A percentile compares a stretch with the other conserved stretches of the same genome.
These are phyloP conservation scores for Myxozyma neotropica DNA, from an alignment of 805 yeast species.

Conservation along the genomic window DNA sequence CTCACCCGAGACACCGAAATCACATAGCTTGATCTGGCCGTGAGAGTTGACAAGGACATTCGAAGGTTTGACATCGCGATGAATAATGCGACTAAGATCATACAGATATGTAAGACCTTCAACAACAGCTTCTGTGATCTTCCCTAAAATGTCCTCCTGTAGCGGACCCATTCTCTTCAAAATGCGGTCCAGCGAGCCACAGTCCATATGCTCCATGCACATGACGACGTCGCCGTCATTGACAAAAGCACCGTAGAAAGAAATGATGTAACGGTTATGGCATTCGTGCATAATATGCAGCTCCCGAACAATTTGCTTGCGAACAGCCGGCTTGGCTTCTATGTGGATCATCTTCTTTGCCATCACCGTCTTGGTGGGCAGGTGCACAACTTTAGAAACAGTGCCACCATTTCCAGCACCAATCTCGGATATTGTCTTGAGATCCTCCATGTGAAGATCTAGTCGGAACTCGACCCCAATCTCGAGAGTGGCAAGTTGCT, in stretches of 20 bases:
- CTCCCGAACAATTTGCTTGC: slow-evolving; percentile 84
- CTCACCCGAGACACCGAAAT: slow-evolving; percentile 97
- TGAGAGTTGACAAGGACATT: slow-evolving; percentile 83
- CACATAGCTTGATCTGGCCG: slow-evolving; percentile 91
- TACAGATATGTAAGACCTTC: slow-evolving; percentile 82
- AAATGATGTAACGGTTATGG: slow-evolving; percentile 74
- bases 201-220: slow-evolving; percentile 95
- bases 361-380: slow-evolving; percentile 85
- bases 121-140: slow-evolving; percentile 73
- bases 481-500: slow-evolving; percentile 52
- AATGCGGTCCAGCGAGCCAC: slow-evolving; percentile 87
- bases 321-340: slow-evolving; percentile 76
- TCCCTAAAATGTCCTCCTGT: slow-evolving; percentile 68
- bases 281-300: slow-evolving; percentile 90
- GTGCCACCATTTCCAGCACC: slow-evolving; percentile 96
- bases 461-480: slow-evolving; percentile 58
- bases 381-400: slow-evolving; percentile 83
- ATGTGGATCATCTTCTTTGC: slow-evolving; percentile 87
- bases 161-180: slow-evolving; percentile 62
- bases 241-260: slow-evolving; percentile 88
- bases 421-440: slow-evolving; percentile 71
- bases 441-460: slow-evolving; percentile 62
- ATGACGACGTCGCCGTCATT: slow-evolving; percentile 76
- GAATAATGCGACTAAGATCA: slow-evolving; percentile 82
- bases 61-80: slow-evolving; percentile 94